Percentiles rank a stretch among this genome's conserved stretches.
These are phyloP conservation scores for Fusarium avenaceum DNA, from an alignment of 2,329 filamentous ascomycete genomes.

Conservation along the genomic window DNA sequence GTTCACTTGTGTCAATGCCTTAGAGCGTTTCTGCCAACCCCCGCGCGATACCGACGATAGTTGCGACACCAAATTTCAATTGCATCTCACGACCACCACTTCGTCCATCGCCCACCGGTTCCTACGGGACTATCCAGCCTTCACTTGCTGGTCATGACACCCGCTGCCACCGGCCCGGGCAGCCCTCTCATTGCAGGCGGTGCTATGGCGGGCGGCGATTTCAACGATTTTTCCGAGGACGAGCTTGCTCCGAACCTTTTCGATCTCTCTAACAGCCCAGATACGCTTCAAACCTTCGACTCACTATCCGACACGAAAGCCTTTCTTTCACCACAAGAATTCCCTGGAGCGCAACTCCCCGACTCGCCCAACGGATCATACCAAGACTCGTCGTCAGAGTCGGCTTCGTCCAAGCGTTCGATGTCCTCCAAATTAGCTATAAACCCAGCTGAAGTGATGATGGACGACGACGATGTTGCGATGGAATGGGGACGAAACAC, in stretches of 20 bases:
- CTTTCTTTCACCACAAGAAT: constrained; percentile 53
- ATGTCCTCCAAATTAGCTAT: constrained; percentile 61
- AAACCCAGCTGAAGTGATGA: constrained; percentile 59
- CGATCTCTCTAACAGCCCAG: constrained; percentile 56
- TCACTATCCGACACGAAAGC: constrained; percentile 51
- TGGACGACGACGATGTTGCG: constrained; percentile 59
- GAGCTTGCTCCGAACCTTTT: constrained; percentile 53
- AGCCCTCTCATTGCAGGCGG: constrained; percentile 58
- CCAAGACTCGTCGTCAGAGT: constrained; percentile 66
- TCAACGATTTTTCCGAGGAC: constrained; percentile 57
- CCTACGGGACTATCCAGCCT: constrained; percentile 40
- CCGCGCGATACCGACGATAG: constrained; percentile 45
- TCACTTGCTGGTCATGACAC: constrained; percentile 54
- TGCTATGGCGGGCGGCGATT: constrained; percentile 56
- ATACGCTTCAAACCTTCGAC: constrained; percentile 55
- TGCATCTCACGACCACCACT: constrained; percentile 27
- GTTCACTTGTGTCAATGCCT: constrained; percentile 37
- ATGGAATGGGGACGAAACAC: constrained; percentile 57
- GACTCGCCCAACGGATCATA: constrained; percentile 60
- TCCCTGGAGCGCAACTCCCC: constrained; percentile 57
- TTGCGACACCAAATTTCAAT: constrained; percentile 46
- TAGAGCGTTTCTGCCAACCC: constrained; percentile 25
- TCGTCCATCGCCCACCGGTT: constrained; percentile 16
- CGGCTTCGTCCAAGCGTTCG: constrained; percentile 63
- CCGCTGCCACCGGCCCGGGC: constrained; percentile 51